phyloP scores from a whole-genome alignment of 1,284 basidiomycete genomes.

The Sphagnurus paluster region DNA sequence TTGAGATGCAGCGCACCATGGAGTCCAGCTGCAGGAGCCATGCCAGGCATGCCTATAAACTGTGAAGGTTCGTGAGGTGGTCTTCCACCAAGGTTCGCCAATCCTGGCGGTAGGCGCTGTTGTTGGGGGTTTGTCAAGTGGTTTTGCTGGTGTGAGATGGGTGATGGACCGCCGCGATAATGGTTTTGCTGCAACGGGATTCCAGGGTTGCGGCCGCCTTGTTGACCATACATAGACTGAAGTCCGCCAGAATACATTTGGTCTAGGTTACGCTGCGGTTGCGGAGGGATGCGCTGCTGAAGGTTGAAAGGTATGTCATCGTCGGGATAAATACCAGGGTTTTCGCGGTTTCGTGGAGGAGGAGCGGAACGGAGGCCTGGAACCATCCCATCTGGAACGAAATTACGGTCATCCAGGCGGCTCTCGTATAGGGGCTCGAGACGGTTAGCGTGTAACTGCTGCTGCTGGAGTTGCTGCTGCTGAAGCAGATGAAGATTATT shows the following conservation, averaged over 20 bases:
- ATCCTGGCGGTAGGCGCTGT: conserved; percentile 74
- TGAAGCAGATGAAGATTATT: conserved; percentile 37
- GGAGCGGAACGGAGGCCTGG: conserved; percentile 72
- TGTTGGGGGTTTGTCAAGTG: conserved; percentile 44
- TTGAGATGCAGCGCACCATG: conserved; percentile 49
- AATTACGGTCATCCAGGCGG: conserved; percentile 69
- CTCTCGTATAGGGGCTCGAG: conserved; percentile 72
- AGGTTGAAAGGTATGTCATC: conserved; percentile 61
- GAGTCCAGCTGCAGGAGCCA: conserved; percentile 44
- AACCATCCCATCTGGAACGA: conserved; percentile 81
- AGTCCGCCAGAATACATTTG: conserved; percentile 55
- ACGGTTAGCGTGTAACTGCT: conserved; percentile 37
- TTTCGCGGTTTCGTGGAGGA: conserved; percentile 61
- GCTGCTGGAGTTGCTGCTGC: conserved; percentile 45
- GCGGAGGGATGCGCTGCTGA: conserved; percentile 50
- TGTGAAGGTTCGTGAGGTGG: conserved; percentile 77
- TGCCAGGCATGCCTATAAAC: conserved; percentile 54
- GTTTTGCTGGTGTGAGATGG: conserved; percentile 48
- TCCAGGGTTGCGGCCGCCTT: conserved; percentile 51
- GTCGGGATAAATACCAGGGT: conserved; percentile 55
- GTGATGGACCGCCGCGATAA: conserved; percentile 70
- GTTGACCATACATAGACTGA: conserved; percentile 53
- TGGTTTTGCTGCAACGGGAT: conserved; percentile 61
- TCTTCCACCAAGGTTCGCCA: conserved; percentile 78
- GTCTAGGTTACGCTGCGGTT: conserved; percentile 53